These are phyloP conservation scores for Phytophthora ohioensis DNA, from an alignment of 352 stramenopile species.

Conservation along the genomic window DNA sequence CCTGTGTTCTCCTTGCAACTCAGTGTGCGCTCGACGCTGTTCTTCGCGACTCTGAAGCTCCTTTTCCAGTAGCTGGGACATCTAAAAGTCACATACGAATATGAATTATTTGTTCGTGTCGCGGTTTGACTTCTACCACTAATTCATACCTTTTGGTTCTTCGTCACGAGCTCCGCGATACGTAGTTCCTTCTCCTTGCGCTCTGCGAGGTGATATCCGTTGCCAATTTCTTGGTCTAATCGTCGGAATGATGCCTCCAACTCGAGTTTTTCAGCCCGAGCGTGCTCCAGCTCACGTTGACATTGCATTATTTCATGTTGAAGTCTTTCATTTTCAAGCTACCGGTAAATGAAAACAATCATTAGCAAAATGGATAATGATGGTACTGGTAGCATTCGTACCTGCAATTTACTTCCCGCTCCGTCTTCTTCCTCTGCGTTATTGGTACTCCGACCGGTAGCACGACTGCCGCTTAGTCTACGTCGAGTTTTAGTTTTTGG, in stretches of 20 bases:
- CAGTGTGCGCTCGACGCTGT: constrained; percentile 39
- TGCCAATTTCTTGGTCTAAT: constrained; percentile 62
- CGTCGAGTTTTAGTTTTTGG: constrained; percentile 9
- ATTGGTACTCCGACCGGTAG: constrained; percentile 26
- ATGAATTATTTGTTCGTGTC: neutral
- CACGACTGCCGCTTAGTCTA: constrained; percentile 13
- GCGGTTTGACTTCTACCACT: neutral
- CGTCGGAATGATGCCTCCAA: constrained; percentile 59
- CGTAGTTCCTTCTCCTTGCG: constrained; percentile 71
- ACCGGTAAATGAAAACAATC: neutral
- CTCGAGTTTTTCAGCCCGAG: constrained; percentile 51
- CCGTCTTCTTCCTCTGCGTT: constrained; percentile 40
- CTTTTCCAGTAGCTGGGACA: constrained; percentile 63
- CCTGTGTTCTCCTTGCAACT: constrained; percentile 38
- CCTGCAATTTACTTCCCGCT: constrained; percentile 30
- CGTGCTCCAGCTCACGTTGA: constrained; percentile 49
- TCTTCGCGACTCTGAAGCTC: constrained; percentile 51
- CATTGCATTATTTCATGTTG: constrained; percentile 40
- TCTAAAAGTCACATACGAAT: constrained; percentile 29
- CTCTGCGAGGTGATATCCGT: constrained; percentile 62
- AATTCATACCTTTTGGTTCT: constrained; percentile 60
- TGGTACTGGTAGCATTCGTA: neutral
- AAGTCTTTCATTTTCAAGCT: constrained; percentile 39
- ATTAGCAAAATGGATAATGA: neutral
- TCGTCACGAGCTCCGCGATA: constrained; percentile 64